A percentile compares a stretch with the other conserved stretches of the same genome.
phyloP scores from a whole-genome alignment of 2,329 filamentous ascomycete genomes.

The Aspergillus ruber region DNA sequence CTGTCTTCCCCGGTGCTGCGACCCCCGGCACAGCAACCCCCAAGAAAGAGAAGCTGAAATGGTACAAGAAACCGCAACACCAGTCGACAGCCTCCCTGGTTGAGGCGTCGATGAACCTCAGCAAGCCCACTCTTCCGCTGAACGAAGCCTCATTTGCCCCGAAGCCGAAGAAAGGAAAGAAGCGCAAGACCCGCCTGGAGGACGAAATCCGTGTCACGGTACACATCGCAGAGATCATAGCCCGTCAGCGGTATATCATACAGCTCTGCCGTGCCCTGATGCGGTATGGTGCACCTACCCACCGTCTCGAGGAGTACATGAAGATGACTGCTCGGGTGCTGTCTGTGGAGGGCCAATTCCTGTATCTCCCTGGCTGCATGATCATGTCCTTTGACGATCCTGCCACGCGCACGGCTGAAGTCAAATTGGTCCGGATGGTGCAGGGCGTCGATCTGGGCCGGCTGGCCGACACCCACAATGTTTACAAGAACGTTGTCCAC shows the following conservation, averaged over 20 bases:
- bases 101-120: slow-evolving; percentile 33
- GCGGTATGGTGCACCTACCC: slow-evolving; percentile 83
- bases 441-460: slow-evolving; percentile 37
- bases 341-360: slow-evolving; percentile 78
- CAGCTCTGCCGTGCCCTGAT: slow-evolving; percentile 81
- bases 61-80: slow-evolving; percentile 36
- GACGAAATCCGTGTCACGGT: slow-evolving; percentile 53
- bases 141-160: slow-evolving; percentile 18
- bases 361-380: slow-evolving; percentile 56
- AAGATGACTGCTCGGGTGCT: slow-evolving; percentile 78
- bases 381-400: slow-evolving; percentile 63
- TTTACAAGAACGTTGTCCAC: slow-evolving; percentile 42
- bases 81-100: slow-evolving; percentile 33
- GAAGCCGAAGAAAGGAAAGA: slow-evolving; percentile 14
- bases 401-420: slow-evolving; percentile 37
- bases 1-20: slow-evolving; percentile 10
- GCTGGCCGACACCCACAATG: slow-evolving; percentile 35
- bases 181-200: slow-evolving; percentile 21
- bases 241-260: slow-evolving; percentile 73
- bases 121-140: slow-evolving; percentile 24
- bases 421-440: slow-evolving; percentile 34
- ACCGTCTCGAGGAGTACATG: slow-evolving; percentile 83
- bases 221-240: slow-evolving; percentile 63
- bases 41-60: slow-evolving; percentile 35
- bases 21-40: slow-evolving; percentile 27